Base-by-base conservation (phyloP, 2,329 filamentous ascomycete species). In the Microdochium trichocladiopsis region DNA sequence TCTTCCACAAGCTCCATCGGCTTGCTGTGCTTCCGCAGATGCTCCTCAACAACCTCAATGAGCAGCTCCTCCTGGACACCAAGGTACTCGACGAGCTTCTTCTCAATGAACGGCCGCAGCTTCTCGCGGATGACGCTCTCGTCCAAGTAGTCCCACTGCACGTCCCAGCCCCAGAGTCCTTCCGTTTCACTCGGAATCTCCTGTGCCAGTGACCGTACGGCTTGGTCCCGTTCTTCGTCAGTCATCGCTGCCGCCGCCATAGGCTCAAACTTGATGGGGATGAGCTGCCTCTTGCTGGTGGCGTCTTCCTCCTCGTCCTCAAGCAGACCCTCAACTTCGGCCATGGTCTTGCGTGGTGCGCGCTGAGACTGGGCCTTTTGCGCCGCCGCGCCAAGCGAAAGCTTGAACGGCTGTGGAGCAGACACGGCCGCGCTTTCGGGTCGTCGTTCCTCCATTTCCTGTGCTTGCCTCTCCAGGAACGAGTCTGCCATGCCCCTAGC, bases 31-130 rank as follows among this genome's bases (percentile, higher is more conserved):
- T 84, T 85, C 57, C 86, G 82, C 56, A 99, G 74, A 69, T 95
- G 90, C 62, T 91, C 87, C 65, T 96, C 87, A 37, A 97, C 90
- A 45, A 94, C 86, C 65, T 96, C 92, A 28, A 99, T 91, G 48
- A 99, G 76, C 73, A 96, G 86, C 71, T 97, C 90, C 69, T 99
- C 94, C 71, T 97, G 91, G 53, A 99, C 88, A 54, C 95, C 95
- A 49, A 99, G 80, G 62, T 94, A 95, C 70, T 99, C 94, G 55
- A 99, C 87, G 60, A 97, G 90, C 79, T 97, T 99, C 80, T 95
- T 95, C 75, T 96, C 91, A 52, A 97, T 90, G 72, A 96, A 99
- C 25, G 93, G 92, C 63, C 88, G 84, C 60, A 99, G 82, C 66
- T 96, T 92, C 57, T 95, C 88, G 55, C 83, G 81, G 54, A 97